Base-by-base conservation (phyloP, 495 filamentous ascomycete genomes). In the Sordaria brevicollis region DNA sequence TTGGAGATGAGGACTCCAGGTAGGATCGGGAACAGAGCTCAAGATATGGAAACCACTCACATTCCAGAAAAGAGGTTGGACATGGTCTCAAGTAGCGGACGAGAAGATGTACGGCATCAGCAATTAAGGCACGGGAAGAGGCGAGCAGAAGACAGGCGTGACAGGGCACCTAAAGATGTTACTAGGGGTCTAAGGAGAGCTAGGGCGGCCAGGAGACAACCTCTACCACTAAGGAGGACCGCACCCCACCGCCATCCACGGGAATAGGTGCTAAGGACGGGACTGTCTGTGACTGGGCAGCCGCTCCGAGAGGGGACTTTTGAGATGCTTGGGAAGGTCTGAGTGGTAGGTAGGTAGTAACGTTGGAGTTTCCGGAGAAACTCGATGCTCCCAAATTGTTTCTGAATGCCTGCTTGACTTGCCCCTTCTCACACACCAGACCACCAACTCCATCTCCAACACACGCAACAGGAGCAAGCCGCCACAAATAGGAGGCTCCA, bases 1-100 rank as follows among this genome's bases (percentile, higher is more conserved):
- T 62, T 9, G 11, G 21, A 57, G 49, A 62, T 31, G 49, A 62
- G 13, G 5, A 13, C 49, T 31, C 25, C 25, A 31, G 25, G 49
- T 62, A 6, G 13, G 13, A 17, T 62, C 33, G 49, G 25, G 25
- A 62, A 62, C 49, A 62, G 33, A 62, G 49, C 29, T 62, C 25
- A 62, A 68, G 25, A 67, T 39, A 17, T 35, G 13, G 67, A 66
- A 68, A 34, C 19, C 68, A 90, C 90, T 86, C 86, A 92, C 90
- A 93, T 90, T 80, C 90, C 90, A 81, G 90, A 91, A 74, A 93
- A 90, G 78, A 92, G 86, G 78, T 88, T 90, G 71, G 90, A 89
- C 90, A 93, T 93, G 69, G 76, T 85, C 77, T 72, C 34, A 34
- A 43, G 41, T 29, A 67, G 67, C 15, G 17, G 19, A 68, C 7